Conservation (phyloP, 139 green algal genomes). For the Zygnema circumcarinatum region DNA sequence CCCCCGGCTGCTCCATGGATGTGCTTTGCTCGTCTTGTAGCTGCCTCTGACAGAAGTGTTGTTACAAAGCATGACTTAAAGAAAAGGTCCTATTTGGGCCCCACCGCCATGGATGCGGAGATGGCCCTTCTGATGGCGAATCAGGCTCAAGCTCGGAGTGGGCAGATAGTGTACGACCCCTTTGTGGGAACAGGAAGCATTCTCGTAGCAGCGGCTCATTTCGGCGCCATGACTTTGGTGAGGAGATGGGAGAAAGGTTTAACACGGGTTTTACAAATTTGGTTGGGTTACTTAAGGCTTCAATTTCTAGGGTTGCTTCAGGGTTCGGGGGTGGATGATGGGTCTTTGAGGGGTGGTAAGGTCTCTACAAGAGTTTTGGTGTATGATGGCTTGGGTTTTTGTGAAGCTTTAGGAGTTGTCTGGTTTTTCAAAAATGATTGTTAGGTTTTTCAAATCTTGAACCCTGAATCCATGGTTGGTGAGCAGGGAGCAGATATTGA, state of each 20-base stretch:
- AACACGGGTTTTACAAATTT: no score
- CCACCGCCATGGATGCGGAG: conserved; percentile 94
- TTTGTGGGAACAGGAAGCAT: conserved; percentile 92
- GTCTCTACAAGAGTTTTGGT: no score
- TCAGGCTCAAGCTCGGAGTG: conserved; percentile 63
- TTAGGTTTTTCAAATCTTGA: not conserved
- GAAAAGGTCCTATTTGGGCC: conserved; percentile 84
- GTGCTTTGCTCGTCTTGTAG: conserved; percentile 78
- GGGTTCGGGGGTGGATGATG: no score
- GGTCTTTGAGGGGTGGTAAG: no score
- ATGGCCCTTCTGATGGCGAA: conserved; percentile 95
- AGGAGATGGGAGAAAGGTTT: no score
- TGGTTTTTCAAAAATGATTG: not conserved
- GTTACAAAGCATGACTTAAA: conserved; percentile 71
- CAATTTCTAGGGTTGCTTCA: no score
- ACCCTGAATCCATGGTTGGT: no score
- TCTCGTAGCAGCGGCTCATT: conserved; percentile 79
- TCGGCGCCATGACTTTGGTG: conserved; percentile 54
- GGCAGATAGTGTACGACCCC: conserved; percentile 74
- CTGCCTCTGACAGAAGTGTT: conserved; percentile 21
- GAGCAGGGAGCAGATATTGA: conserved; percentile 64
- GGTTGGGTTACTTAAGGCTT: no score
- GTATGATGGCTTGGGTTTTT: not conserved
- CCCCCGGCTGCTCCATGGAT: conserved; percentile 47
- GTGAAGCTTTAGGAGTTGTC: not conserved